A percentile compares a stretch with the other conserved stretches of the same genome.
Evolutionary conservation across 2,329 filamentous ascomycete species (phyloP).

Genomic region (Diplodia intermedia): DNA sequence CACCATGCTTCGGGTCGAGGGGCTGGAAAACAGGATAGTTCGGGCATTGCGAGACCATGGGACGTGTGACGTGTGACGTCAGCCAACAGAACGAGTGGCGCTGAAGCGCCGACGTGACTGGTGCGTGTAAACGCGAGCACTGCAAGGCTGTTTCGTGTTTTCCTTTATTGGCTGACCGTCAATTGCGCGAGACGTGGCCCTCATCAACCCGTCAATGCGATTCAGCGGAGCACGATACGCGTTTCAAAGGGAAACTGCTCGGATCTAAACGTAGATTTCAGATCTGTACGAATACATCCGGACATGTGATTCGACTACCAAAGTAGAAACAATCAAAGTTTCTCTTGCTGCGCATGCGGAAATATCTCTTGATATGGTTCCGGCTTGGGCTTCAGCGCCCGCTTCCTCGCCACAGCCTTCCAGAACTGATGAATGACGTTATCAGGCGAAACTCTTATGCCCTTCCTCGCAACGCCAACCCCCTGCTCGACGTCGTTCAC

Average conservation of each 20-base stretch:
- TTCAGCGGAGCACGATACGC: no score
- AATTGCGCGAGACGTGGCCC: background rate
- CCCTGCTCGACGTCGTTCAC: slow-evolving; percentile 16
- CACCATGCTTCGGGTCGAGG: background rate
- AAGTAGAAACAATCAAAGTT: background rate
- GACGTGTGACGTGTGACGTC: slow-evolving; percentile 29
- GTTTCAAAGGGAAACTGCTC: no score
- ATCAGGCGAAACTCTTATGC: slow-evolving; percentile 1
- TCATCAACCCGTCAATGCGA: background rate
- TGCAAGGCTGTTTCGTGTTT: background rate
- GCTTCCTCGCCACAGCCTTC: slow-evolving; percentile 12
- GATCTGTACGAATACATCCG: no score
- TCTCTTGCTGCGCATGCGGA: background rate
- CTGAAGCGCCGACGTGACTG: slow-evolving; percentile 4
- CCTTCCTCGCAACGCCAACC: slow-evolving; percentile 11
- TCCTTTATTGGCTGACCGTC: background rate
- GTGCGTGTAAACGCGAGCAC: slow-evolving; percentile 1
- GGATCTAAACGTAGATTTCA: no score
- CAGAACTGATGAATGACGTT: slow-evolving; percentile 23
- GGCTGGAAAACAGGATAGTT: slow-evolving; percentile 24
- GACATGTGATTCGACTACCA: no score
- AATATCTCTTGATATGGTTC: background rate
- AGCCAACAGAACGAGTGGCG: slow-evolving; percentile 6
- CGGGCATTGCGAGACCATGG: background rate
- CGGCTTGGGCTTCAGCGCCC: background rate